These are phyloP conservation scores for Monsonia emarginata DNA, from an alignment of 441 rosid genomes.

Conservation along the genomic window DNA sequence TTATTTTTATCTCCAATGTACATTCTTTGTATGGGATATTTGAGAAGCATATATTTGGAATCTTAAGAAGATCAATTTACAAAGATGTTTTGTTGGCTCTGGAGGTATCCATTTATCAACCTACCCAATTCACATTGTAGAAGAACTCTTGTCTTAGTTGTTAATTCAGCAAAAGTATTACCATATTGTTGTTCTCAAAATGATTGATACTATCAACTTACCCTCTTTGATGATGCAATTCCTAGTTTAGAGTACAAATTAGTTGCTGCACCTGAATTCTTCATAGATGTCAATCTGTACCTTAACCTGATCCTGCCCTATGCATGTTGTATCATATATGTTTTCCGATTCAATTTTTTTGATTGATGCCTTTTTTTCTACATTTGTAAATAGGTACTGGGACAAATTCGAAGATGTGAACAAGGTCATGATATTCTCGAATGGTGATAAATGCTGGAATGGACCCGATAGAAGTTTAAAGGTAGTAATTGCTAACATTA, in stretches of 20 bases:
- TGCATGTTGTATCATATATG: not conserved
- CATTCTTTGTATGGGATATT: too few relatives aligned
- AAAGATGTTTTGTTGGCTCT: too few relatives aligned
- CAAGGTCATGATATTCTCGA: conserved; percentile 54
- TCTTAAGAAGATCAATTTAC: too few relatives aligned
- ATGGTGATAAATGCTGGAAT: conserved; percentile 89
- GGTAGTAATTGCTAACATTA: conserved; percentile 32
- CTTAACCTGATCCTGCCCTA: not conserved
- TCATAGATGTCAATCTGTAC: not conserved
- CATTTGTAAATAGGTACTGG: conserved; percentile 46
- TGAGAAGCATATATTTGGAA: too few relatives aligned
- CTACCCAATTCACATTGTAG: not conserved
- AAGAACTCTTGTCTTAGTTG: too few relatives aligned
- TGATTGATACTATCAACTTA: not conserved
- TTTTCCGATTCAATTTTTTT: not conserved
- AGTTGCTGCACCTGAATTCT: not conserved
- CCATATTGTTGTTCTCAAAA: not conserved
- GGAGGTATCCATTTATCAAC: too few relatives aligned
- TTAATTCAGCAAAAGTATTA: too few relatives aligned
- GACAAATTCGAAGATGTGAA: conserved; percentile 70
- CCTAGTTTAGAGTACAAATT: not conserved
- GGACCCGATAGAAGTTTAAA: conserved; percentile 89
- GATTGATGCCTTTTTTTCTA: not conserved
- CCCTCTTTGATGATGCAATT: not conserved
- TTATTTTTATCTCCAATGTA: too few relatives aligned